phyloP scores from a whole-genome alignment of 1,139 yeast genomes.

The Yamadazyma triangularis region DNA sequence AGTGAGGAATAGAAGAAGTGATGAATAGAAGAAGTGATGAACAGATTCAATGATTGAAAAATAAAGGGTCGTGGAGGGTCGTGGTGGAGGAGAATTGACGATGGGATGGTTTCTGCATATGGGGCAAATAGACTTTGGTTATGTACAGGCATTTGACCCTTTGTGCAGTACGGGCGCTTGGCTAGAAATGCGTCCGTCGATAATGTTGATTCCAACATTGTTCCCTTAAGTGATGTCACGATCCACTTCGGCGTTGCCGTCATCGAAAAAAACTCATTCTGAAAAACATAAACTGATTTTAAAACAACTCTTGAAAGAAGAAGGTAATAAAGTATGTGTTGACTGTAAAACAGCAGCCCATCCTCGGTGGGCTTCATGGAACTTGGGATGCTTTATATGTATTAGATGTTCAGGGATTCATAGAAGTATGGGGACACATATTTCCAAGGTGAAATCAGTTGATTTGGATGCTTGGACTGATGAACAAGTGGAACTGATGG shows the following conservation, averaged over 20 bases:
- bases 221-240: too few relatives aligned
- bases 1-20: too few relatives aligned
- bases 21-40: too few relatives aligned
- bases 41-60: too few relatives aligned
- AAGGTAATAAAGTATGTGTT: conserved; percentile 74
- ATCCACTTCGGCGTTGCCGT: conserved; percentile 23
- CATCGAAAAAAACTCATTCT: conserved; percentile 40
- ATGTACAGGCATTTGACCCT: neutral
- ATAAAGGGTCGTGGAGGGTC: too few relatives aligned
- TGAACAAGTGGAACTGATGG: conserved; percentile 79
- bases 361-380: conserved; percentile 99
- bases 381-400: conserved; percentile 86
- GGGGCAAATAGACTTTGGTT: neutral
- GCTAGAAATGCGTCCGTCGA: too few relatives aligned
- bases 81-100: conserved; percentile 1
- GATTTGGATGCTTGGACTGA: conserved; percentile 97
- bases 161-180: too few relatives aligned
- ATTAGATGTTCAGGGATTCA: conserved; percentile 93
- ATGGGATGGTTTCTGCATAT: too few relatives aligned
- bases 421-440: conserved; percentile 93
- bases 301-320: conserved; percentile 68
- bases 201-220: too few relatives aligned
- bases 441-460: conserved; percentile 79
- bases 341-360: conserved; percentile 88
- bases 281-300: conserved; percentile 65